Evolutionary conservation across 495 filamentous ascomycete genomes (phyloP), one percentile per base, ranked within the genome.

Genomic region (Neurospora sp.): DNA sequence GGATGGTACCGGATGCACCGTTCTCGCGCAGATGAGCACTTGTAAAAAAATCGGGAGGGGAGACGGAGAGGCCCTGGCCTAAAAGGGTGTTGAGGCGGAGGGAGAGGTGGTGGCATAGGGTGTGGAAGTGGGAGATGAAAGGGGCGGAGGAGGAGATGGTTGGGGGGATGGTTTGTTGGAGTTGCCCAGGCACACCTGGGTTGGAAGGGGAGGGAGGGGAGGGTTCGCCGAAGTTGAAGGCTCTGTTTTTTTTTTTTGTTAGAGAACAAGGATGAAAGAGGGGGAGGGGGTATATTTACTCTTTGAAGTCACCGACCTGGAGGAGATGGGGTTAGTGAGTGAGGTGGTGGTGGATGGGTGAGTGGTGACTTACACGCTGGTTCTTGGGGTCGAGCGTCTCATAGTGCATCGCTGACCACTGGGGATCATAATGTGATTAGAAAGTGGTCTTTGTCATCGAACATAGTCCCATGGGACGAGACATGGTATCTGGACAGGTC

Each of bases 301-400:
- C 94, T 86, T 98, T 98, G 78, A 94, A 94, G 77, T 98, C 95
- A 18, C 94, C 95, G 23, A 89, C 88, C 92, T 94, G 77, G 54
- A 27, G 27, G 27, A 27, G 27, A 2, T 27, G 27, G 1, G 20
- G 54, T 74, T 23, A 74, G 76, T 12, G 20, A n/a, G 4, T 8
- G 40, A 12, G 35, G 39, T n/a, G 27, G 9, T 31, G 70, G 41
- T 1, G 18, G 39, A 1, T 9, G 16, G 27, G 8, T n/a, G 12
- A 39, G 23, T 16, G 41, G 48, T 6, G 39, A 74, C 69, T 74
- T 85, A 94, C 93, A 79, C 91, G 89, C 79, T 97, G 94, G 72
- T 89, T 90, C 73, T 90, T 89, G 5, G 94, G 92, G 81, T 98
- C 94, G 35, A 98, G 85, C 0, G 90, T 95, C 80, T 99, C 95